Conservation (phyloP, 331 rosid species). For the Malus hybrid region DNA sequence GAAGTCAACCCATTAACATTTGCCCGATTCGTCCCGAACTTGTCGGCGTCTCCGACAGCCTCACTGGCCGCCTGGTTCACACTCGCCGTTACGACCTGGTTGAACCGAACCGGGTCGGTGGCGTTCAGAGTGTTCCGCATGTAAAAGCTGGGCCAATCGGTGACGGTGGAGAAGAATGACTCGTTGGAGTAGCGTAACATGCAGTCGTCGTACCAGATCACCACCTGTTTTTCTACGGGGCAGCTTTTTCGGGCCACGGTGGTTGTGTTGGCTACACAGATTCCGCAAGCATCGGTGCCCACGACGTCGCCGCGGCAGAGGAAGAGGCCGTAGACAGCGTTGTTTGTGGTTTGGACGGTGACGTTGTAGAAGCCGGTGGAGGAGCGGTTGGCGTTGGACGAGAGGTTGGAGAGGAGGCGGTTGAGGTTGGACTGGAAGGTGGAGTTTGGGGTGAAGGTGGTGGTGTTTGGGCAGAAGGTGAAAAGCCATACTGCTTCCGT, state of each 20-base stretch:
- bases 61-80: conserved; percentile 13
- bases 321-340: conserved; percentile 32
- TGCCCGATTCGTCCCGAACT: conserved; percentile 10
- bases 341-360: neutral
- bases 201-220: conserved; percentile 44
- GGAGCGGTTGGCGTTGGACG: conserved; percentile 25
- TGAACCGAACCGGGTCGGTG: conserved; percentile 8
- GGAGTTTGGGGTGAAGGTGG: conserved; percentile 24
- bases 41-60: conserved; percentile 6
- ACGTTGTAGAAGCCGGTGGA: conserved; percentile 20
- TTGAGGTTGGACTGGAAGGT: conserved; percentile 30
- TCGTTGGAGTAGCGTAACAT: conserved; percentile 36
- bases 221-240: conserved; percentile 19
- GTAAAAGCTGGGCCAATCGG: rapidly evolving
- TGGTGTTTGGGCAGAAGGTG: conserved; percentile 4
- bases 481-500: neutral
- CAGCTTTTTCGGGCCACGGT: conserved; percentile 9
- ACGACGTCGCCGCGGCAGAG: conserved; percentile 53
- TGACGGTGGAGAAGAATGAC: conserved; percentile 20
- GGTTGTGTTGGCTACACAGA: conserved; percentile 36
- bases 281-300: conserved; percentile 21
- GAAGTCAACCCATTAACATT: neutral
- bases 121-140: neutral
- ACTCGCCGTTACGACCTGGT: neutral
- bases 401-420: conserved; percentile 21